Conservation (phyloP, 257 asterid genomes). For the Thymus quinquecostatus region DNA sequence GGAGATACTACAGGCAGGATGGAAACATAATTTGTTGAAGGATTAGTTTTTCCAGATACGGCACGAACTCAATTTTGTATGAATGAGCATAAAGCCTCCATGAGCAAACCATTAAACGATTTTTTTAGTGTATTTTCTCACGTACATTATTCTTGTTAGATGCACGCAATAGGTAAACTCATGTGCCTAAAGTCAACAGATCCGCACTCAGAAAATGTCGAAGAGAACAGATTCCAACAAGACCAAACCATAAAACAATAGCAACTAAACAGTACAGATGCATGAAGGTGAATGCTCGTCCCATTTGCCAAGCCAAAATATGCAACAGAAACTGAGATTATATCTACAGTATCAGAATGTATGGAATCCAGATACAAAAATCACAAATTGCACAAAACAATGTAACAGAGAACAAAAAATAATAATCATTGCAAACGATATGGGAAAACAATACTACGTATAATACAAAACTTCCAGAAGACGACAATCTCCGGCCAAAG, state of each 20-base stretch:
- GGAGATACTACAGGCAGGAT: not conserved
- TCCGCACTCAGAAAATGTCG: conserved; percentile 18
- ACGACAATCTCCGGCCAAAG: not conserved
- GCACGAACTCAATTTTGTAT: conserved; percentile 2
- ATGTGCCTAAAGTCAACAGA: conserved; percentile 21
- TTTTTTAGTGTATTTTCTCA: too few relatives aligned
- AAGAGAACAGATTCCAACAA: conserved; percentile 19
- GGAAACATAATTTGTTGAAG: not conserved
- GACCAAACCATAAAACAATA: conserved; percentile 12
- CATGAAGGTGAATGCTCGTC: not conserved
- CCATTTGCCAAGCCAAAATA: not conserved
- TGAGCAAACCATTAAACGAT: not conserved
- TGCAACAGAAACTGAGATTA: not conserved
- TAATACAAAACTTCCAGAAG: too few relatives aligned
- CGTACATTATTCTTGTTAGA: not conserved
- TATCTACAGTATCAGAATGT: too few relatives aligned
- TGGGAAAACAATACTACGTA: too few relatives aligned
- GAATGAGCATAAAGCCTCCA: conserved; percentile 14
- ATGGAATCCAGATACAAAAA: too few relatives aligned
- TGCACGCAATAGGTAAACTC: conserved; percentile 1
- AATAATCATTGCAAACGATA: too few relatives aligned
- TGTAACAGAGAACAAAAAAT: too few relatives aligned
- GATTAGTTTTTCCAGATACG: conserved; percentile 8
- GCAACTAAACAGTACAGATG: conserved; percentile 8
- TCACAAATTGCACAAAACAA: too few relatives aligned